phyloP scores from a whole-genome alignment of 306 rosid species.

The Hippophae gyantsensis region DNA sequence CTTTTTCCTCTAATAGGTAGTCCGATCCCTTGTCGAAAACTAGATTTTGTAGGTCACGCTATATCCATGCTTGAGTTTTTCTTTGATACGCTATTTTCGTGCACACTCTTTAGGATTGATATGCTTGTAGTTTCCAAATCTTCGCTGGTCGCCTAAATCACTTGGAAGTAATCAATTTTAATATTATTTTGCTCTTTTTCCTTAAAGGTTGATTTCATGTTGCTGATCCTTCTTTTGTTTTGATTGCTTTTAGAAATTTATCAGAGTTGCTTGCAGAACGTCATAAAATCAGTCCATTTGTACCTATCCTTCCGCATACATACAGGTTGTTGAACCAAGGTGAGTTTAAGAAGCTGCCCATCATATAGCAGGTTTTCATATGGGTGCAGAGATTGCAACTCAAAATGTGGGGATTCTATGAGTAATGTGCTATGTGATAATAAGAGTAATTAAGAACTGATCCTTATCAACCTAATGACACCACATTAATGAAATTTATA shows the following conservation, averaged over 20 bases:
- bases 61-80: too few species aligned
- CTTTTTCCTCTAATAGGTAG: too few species aligned
- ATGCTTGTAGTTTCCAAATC: too few species aligned
- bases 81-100: too few species aligned
- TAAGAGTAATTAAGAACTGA: too few species aligned
- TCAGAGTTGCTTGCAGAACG: slow-evolving; percentile 78
- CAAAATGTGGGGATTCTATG: slow-evolving; percentile 2
- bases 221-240: slow-evolving; percentile 1
- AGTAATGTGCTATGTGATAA: background rate
- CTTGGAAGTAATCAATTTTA: background rate
- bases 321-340: slow-evolving; percentile 84
- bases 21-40: too few species aligned
- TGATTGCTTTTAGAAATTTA: slow-evolving; percentile 43
- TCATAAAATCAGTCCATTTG: slow-evolving; percentile 65
- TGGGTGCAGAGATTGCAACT: slow-evolving; percentile 9
- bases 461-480: too few species aligned
- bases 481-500: too few species aligned
- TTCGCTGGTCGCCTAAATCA: too few species aligned
- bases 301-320: slow-evolving; percentile 59
- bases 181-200: background rate
- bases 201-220: background rate
- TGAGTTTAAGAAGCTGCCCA: slow-evolving; percentile 25
- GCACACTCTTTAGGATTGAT: too few species aligned
- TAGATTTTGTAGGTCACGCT: too few species aligned
- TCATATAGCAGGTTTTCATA: slow-evolving; percentile 12